phyloP scores from a whole-genome alignment of 805 yeast species.

The Candida incommunis region DNA sequence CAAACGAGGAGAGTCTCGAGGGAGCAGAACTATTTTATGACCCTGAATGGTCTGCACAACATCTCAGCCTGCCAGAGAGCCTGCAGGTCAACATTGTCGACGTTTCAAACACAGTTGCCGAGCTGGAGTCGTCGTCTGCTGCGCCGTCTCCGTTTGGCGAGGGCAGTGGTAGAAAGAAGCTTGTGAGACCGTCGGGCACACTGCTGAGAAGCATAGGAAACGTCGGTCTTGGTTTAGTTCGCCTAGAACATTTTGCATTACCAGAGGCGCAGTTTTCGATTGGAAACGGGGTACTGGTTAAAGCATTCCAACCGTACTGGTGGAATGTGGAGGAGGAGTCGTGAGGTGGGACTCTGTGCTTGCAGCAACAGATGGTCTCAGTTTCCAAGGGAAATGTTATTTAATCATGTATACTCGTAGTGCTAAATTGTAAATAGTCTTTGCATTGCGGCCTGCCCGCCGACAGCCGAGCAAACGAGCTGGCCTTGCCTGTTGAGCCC shows the following conservation, averaged over 20 bases:
- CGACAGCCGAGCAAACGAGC: too few relatives aligned
- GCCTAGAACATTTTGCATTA: neutral
- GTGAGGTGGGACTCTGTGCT: too few relatives aligned
- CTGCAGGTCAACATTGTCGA: neutral
- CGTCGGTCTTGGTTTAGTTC: neutral
- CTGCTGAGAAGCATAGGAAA: neutral
- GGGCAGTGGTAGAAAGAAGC: neutral
- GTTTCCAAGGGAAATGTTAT: too few relatives aligned
- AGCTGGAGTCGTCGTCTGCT: neutral
- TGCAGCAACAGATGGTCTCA: too few relatives aligned
- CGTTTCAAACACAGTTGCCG: neutral
- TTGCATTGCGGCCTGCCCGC: too few relatives aligned
- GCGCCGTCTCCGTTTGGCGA: neutral
- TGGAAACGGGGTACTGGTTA: neutral
- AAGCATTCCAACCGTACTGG: constrained; percentile 1
- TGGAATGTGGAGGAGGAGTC: neutral
- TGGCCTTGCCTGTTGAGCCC: too few relatives aligned
- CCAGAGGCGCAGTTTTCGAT: neutral
- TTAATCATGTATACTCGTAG: too few relatives aligned
- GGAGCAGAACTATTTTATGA: neutral
- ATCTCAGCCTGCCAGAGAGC: too few relatives aligned
- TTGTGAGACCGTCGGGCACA: neutral
- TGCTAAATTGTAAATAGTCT: too few relatives aligned
- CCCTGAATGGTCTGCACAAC: neutral
- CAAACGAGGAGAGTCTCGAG: constrained; percentile 3